Conservation (phyloP, 768 basidiomycete species). For the Rhodotorula graminis region DNA sequence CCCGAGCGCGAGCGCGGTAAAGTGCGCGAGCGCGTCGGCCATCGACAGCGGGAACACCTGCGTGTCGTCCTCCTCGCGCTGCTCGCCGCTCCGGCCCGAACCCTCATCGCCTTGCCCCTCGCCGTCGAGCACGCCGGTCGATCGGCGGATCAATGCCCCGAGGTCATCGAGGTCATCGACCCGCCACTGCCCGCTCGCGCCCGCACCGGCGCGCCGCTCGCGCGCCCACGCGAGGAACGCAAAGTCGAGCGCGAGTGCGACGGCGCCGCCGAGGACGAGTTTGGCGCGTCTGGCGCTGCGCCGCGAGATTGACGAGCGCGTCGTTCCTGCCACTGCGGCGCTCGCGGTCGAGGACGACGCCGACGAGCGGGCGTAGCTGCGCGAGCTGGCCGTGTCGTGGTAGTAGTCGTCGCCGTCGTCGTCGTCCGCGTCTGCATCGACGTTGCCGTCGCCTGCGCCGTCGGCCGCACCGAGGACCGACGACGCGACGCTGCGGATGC, state of each 20-base stretch:
- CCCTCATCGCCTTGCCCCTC: too few species aligned
- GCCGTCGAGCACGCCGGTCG: background rate
- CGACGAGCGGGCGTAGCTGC: background rate
- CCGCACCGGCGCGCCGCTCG: background rate
- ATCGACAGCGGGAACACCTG: constrained; percentile 19
- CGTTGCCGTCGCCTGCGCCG: background rate
- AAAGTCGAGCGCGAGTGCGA: constrained; percentile 29
- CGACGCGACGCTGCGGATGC: too few species aligned
- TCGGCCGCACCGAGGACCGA: background rate
- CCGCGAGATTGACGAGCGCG: too few species aligned
- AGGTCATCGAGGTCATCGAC: constrained; percentile 23
- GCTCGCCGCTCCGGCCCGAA: too few species aligned
- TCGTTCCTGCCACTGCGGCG: background rate
- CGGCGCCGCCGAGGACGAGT: constrained; percentile 16
- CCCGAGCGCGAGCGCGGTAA: constrained; percentile 5
- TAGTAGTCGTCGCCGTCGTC: too few species aligned
- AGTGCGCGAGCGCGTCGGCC: background rate
- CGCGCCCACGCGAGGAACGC: constrained; percentile 21
- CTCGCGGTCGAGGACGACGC: background rate
- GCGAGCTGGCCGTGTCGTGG: too few species aligned
- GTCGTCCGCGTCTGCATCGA: background rate
- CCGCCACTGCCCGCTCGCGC: background rate
- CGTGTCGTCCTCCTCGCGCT: too few species aligned
- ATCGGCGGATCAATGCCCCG: constrained; percentile 1
- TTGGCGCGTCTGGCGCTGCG: background rate